Evolutionary conservation across 176 grass and related monocot species (phyloP).

Genomic region (Guadua angustifolia): DNA sequence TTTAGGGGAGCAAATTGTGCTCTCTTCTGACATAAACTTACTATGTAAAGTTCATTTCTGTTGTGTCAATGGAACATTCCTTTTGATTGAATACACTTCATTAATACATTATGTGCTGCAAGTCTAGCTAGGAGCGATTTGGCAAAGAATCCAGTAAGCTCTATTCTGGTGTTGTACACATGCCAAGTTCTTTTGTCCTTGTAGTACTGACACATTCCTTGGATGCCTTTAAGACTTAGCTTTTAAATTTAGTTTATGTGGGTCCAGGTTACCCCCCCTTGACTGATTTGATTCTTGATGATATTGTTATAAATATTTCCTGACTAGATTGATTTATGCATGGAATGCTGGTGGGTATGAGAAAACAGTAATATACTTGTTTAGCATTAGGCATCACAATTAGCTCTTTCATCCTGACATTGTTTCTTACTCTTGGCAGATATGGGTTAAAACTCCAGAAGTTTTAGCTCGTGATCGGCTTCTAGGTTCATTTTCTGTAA

Average conservation of each 20-base stretch:
- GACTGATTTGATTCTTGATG: background rate
- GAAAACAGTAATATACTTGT: background rate
- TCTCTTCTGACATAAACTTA: background rate
- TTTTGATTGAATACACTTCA: background rate
- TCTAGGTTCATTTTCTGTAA: slow-evolving; percentile 95
- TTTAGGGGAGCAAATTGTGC: background rate
- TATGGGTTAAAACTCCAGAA: slow-evolving; percentile 98
- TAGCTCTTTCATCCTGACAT: background rate
- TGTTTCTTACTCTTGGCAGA: slow-evolving; percentile 51
- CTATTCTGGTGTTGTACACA: background rate
- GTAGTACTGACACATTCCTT: background rate
- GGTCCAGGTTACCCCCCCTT: background rate
- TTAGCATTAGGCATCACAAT: background rate
- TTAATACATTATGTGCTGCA: background rate
- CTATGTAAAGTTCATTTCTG: background rate
- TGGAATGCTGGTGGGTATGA: background rate
- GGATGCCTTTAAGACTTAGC: background rate
- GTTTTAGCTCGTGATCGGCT: slow-evolving; percentile 92
- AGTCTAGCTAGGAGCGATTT: background rate
- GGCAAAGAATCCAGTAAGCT: background rate
- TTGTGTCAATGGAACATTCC: background rate
- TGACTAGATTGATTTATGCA: background rate
- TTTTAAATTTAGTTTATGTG: background rate
- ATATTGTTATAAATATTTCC: background rate
- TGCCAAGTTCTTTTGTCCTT: background rate